Evolutionary conservation across 2,329 filamentous ascomycete species (phyloP), one percentile per base, ranked within the genome.

Genomic region (Fusarium sambucinum): DNA sequence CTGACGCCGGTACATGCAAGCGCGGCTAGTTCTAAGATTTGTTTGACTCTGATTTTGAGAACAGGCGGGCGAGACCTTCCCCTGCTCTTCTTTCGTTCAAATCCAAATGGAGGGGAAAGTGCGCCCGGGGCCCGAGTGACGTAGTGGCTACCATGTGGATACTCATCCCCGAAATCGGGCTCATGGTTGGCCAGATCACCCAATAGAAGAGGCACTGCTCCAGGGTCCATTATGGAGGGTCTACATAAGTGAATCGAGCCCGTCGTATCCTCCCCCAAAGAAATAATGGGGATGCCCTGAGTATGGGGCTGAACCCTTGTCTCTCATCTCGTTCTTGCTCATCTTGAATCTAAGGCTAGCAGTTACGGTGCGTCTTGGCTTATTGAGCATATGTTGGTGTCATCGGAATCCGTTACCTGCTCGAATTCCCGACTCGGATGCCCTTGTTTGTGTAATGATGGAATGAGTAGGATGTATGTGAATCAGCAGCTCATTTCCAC

Each of bases 61-160:
- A 33, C 30, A 25, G 40, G 57, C 45, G 46, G 62, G 46, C 48
- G 66, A 63, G 60, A 59, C 67, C 54, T 71, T 45, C 42, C 25
- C 41, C 54, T 71, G 21, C 37, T 17, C 9, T 41, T 45, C 30
- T n/a, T 32, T 45, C 54, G 63, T 35, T 27, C 37, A 32, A 53
- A 66, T 55, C 32, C 40, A 32, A 53, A 67, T 58, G 57, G 59
- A 60, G 56, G 57, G 52, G 35, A 59, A 57, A 61, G 58, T 66
- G 47, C 51, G 46, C 40, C 68, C 45, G 63, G 59, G 69, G 58
- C 51, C 59, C 21, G 35, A 48, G 67, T 69, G 67, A 69, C 67
- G 72, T 74, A 66, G 72, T 65, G 52, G 41, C 62, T 60, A 17
- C 40, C 27, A 30, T n/a, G 67, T 70, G 66, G 63, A 40, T 25